A percentile compares a stretch with the other conserved stretches of the same genome.
These are phyloP conservation scores for Solanum chiquidenum DNA, from an alignment of 257 asterid species.

Conservation along the genomic window DNA sequence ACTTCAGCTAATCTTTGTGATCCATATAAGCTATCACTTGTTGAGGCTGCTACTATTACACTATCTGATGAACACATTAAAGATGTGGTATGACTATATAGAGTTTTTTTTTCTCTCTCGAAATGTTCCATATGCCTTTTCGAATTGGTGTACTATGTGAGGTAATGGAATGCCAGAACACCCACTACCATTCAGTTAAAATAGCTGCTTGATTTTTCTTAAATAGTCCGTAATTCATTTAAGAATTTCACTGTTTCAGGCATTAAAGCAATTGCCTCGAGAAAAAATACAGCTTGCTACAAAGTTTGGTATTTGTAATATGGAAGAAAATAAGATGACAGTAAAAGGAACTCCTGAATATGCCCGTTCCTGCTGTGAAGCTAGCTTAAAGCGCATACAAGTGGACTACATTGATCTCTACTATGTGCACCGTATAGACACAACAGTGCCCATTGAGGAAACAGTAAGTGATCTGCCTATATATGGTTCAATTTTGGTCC, in stretches of 20 bases:
- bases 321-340: conserved; percentile 16
- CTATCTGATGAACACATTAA: background rate
- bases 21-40: background rate
- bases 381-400: conserved; percentile 44
- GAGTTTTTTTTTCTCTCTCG: background rate
- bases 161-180: background rate
- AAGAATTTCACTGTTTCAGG: conserved; percentile 19
- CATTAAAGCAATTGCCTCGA: conserved; percentile 47
- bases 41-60: background rate
- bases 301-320: conserved; percentile 37
- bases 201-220: background rate
- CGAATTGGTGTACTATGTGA: background rate
- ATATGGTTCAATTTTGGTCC: background rate
- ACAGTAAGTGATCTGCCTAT: conserved; percentile 24
- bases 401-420: conserved; percentile 57
- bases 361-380: conserved; percentile 55
- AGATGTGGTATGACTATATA: background rate
- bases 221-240: background rate
- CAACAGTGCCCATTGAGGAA: conserved; percentile 50
- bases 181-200: background rate
- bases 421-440: conserved; percentile 46
- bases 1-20: background rate
- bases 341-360: conserved; percentile 54
- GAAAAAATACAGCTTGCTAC: conserved; percentile 56
- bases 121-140: background rate